A percentile compares a stretch with the other conserved stretches of the same genome.
Conservation (phyloP, 805 yeast species). For the Metschnikowia similis region DNA sequence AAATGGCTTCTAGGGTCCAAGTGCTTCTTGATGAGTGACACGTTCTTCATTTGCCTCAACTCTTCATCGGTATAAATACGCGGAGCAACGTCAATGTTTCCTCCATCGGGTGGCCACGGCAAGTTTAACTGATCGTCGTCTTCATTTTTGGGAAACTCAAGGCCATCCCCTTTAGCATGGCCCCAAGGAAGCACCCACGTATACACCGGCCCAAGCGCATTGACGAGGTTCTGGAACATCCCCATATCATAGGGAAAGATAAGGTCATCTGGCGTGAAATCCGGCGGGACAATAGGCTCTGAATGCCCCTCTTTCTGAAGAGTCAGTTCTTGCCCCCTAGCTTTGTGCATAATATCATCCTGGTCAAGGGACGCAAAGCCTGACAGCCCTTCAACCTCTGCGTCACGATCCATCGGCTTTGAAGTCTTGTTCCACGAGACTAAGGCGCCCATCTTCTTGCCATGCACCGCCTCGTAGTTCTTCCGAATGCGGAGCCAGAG, state of each 20-base stretch:
- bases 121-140: slow-evolving; percentile 61
- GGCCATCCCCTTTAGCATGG: slow-evolving; percentile 56
- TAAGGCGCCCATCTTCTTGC: slow-evolving; percentile 39
- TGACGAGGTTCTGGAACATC: slow-evolving; percentile 46
- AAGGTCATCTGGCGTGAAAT: slow-evolving; percentile 56
- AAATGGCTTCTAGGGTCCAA: slow-evolving; percentile 35
- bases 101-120: slow-evolving; percentile 96
- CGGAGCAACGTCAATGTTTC: slow-evolving; percentile 33
- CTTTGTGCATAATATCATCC: too few relatives aligned
- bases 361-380: too few relatives aligned
- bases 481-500: slow-evolving; percentile 48
- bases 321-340: too few relatives aligned
- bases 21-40: slow-evolving; percentile 26
- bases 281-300: slow-evolving; percentile 23
- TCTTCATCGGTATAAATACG: slow-evolving; percentile 13
- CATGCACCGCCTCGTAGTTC: slow-evolving; percentile 42
- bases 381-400: too few relatives aligned
- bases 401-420: neutral
- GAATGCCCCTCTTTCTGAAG: too few relatives aligned
- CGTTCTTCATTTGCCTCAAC: slow-evolving; percentile 13
- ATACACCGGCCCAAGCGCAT: slow-evolving; percentile 59
- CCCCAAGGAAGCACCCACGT: slow-evolving; percentile 74
- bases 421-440: slow-evolving; percentile 40
- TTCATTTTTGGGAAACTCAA: slow-evolving; percentile 46
- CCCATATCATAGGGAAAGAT: slow-evolving; percentile 85